Evolutionary conservation across 352 stramenopile genomes (phyloP).

Genomic region (Phytophthora sojae): DNA sequence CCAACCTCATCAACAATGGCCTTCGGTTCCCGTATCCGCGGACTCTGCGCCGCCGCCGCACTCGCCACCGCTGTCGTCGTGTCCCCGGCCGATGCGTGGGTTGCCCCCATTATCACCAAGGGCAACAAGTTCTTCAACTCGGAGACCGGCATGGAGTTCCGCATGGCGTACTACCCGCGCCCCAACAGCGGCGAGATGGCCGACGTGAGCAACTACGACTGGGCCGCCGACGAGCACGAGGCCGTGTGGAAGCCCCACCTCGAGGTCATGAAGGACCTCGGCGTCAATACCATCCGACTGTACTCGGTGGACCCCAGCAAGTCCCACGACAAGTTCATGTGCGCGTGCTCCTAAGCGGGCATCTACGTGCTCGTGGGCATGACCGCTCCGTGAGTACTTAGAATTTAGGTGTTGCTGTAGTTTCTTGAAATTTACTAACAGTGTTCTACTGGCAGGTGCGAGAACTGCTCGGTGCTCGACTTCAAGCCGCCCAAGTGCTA

Average conservation of each 20-base stretch:
- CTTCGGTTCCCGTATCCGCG: constrained; percentile 28
- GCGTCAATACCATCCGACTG: constrained; percentile 74
- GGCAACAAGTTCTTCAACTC: constrained; percentile 91
- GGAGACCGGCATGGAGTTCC: constrained; percentile 66
- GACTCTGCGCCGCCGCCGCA: constrained; percentile 25
- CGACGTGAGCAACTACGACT: constrained; percentile 68
- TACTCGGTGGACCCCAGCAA: constrained; percentile 72
- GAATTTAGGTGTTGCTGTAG: background rate
- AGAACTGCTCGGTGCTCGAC: constrained; percentile 66
- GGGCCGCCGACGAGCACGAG: constrained; percentile 64
- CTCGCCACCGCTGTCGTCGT: constrained; percentile 25
- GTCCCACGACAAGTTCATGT: constrained; percentile 86
- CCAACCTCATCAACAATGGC: constrained; percentile 22
- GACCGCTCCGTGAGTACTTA: constrained; percentile 53
- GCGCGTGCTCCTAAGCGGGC: constrained; percentile 57
- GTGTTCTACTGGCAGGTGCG: constrained; percentile 42
- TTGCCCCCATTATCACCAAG: constrained; percentile 57
- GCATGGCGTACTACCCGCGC: constrained; percentile 73
- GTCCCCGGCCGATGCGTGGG: constrained; percentile 44
- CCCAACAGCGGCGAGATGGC: constrained; percentile 71
- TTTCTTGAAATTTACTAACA: background rate
- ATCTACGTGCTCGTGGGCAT: constrained; percentile 84
- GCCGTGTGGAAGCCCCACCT: constrained; percentile 66
- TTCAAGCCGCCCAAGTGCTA: constrained; percentile 61
- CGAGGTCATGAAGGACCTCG: constrained; percentile 59